Base-by-base conservation (phyloP, 768 basidiomycete genomes). In the Xerocomellus amylosporus region DNA sequence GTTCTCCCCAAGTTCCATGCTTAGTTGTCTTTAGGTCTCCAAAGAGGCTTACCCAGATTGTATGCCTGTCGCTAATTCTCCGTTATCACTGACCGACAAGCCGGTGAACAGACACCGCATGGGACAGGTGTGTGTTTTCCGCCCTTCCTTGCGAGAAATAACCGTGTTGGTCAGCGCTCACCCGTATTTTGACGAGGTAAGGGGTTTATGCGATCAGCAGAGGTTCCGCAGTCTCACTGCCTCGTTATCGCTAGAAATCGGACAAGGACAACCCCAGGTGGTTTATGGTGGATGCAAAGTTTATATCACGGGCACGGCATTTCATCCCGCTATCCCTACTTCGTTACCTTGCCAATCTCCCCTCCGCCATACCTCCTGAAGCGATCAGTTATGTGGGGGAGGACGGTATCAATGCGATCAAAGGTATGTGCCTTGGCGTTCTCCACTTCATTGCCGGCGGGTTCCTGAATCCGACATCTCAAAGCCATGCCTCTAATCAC, bases 1-100 rank as follows among this genome's bases (percentile, higher is more conserved):
- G 28, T 43, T 12, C 31, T 46, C 20, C n/a, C 34, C 51, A 9
- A 19, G 12, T 36, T 31, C 7, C 22, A 10, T 47, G 49, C 56
- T 66, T 39, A 60, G 26, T 38, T 34, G 9, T 46, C 28, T 46
- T 38, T 45, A 91, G 84, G 85, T 96, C 8, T 78, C 79, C 30
- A 90, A 84, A 68, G 88, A 89, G 67, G 90, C 92, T 7, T 95
- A 96, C 71, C 90, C 93, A 19, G 94, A 98, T 67, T 80, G 92
- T 93, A 71, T 74, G 90, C 20, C 15, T 49, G 30, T 38, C 13
- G 13, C 28, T 12, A 20, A 50, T 53, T 44, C 59, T 20, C 41
- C 4, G 14, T 36, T 14, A 22, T 31, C 45, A 37, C 34, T 31
- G 2, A 43, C 62, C 66, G 42, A 64, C 34, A 6, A 15, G 12